Evolutionary conservation across 1,139 yeast species (phyloP).

Genomic region (Saccharomyces pastorianus): DNA sequence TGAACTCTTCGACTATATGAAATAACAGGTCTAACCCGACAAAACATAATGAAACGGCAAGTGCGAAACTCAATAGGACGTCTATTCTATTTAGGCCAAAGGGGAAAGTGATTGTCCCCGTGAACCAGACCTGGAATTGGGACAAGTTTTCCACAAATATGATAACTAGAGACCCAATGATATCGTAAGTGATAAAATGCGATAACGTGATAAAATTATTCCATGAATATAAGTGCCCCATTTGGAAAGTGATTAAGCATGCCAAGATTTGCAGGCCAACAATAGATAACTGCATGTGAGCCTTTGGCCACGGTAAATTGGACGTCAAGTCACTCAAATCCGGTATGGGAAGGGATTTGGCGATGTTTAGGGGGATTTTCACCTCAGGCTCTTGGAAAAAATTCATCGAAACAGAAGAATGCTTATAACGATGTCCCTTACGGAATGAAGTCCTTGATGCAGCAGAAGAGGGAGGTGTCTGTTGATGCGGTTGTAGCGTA

Average conservation of each 20-base stretch:
- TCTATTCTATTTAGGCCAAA: slow-evolving; percentile 87
- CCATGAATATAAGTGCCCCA: slow-evolving; percentile 51
- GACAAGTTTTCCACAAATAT: slow-evolving; percentile 72
- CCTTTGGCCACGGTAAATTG: slow-evolving; percentile 56
- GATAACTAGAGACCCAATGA: slow-evolving; percentile 65
- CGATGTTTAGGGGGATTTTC: slow-evolving; percentile 60
- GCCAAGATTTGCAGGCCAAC: slow-evolving; percentile 17
- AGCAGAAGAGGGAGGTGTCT: slow-evolving; percentile 30
- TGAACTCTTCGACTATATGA: slow-evolving; percentile 71
- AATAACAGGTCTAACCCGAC: slow-evolving; percentile 85
- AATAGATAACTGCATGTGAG: slow-evolving; percentile 50
- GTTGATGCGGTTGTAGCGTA: slow-evolving; percentile 9
- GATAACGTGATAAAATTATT: slow-evolving; percentile 71
- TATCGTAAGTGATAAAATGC: slow-evolving; percentile 80
- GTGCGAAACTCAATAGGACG: slow-evolving; percentile 79
- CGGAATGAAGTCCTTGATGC: slow-evolving; percentile 80
- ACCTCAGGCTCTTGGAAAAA: slow-evolving; percentile 88
- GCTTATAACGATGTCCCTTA: slow-evolving; percentile 92
- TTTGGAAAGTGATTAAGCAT: slow-evolving; percentile 42
- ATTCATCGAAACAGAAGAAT: slow-evolving; percentile 94
- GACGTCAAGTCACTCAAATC: slow-evolving; percentile 52
- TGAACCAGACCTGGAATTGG: slow-evolving; percentile 90
- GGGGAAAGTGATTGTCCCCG: slow-evolving; percentile 76
- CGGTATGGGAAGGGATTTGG: slow-evolving; percentile 77
- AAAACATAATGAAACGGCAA: slow-evolving; percentile 76